Conservation (phyloP, 306 rosid species). For the Cucurbita maxima region DNA sequence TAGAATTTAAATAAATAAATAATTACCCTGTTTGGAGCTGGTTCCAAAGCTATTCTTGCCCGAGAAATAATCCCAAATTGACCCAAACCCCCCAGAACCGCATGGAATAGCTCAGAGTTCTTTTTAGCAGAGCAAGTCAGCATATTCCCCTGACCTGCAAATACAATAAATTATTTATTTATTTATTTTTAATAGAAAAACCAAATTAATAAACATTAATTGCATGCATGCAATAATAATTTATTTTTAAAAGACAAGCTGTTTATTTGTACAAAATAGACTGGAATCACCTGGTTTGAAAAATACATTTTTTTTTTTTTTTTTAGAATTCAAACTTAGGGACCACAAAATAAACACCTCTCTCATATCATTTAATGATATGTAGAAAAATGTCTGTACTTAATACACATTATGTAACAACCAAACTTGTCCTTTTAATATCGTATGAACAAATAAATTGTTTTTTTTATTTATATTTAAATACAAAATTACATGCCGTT, state of each 20-base stretch:
- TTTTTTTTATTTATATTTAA: neutral
- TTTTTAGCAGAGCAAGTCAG: constrained; percentile 44
- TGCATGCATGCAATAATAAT: constrained; percentile 3
- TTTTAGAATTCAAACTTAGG: neutral
- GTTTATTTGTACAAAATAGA: neutral
- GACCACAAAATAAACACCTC: neutral
- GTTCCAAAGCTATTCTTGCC: constrained; percentile 56
- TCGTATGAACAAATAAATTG: neutral
- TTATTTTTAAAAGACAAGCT: neutral
- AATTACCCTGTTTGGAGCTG: constrained; percentile 54
- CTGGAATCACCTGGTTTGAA: neutral
- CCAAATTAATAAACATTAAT: neutral
- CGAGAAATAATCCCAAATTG: constrained; percentile 79
- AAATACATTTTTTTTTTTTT: neutral
- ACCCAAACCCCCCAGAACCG: constrained; percentile 78
- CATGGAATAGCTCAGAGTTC: constrained; percentile 40
- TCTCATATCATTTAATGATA: neutral
- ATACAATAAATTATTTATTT: neutral
- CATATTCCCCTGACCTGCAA: constrained; percentile 46
- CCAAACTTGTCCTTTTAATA: neutral
- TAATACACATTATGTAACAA: neutral
- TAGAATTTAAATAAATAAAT: neutral
- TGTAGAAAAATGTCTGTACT: constrained; percentile 2
- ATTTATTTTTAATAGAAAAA: too few species aligned
- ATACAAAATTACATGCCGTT: neutral